Evolutionary conservation across 495 filamentous ascomycete genomes (phyloP), one percentile per base, ranked within the genome.

Genomic region (Cercophora newfieldiana): DNA sequence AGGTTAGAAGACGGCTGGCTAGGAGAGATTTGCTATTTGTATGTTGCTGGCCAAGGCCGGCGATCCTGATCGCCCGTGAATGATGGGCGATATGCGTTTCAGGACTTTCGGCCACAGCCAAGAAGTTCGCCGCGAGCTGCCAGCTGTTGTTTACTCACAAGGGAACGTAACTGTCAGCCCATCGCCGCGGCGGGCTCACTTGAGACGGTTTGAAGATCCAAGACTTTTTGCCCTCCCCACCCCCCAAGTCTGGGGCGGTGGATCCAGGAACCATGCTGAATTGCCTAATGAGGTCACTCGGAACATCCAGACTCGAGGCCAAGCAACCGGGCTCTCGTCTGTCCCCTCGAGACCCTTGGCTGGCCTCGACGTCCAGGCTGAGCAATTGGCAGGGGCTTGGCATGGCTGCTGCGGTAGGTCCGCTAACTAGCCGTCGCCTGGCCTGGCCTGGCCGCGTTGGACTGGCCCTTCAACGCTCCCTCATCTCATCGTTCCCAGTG

Each of bases 21-120:
- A 29, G 53, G 66, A 65, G 64, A 64, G 25, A 55, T 64, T 65
- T 62, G 54, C 49, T 80, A 80, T 77, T 79, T 80, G 77, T 79
- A 80, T 33, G 47, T 49, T 29, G 25, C 16, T 54, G 57, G 65
- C 61, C 68, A 63, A 65, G 37, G 33, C 6, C 19, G 62, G 25
- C 57, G 67, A 69, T 74, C 69, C 66, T 66, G 70, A 68, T 69
- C 68, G 64, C 53, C 63, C 37, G 48, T 61, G 69, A 60, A 66
- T 75, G 69, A 72, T 70, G 33, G 62, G 31, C 71, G 8, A 55
- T 18, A 61, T 66, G 64, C 61, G 73, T 75, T 73, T 75, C 73
- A 73, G 70, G 60, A 37, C 56, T 28, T n/a, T 56, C 28, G 24
- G 19, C 61, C 21, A 63, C 61, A n/a, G 49, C 48, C 44, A 25